Evolutionary conservation across 805 yeast species (phyloP), one percentile per base, ranked within the genome.

Genomic region (Metschnikowia drakensbergensis): DNA sequence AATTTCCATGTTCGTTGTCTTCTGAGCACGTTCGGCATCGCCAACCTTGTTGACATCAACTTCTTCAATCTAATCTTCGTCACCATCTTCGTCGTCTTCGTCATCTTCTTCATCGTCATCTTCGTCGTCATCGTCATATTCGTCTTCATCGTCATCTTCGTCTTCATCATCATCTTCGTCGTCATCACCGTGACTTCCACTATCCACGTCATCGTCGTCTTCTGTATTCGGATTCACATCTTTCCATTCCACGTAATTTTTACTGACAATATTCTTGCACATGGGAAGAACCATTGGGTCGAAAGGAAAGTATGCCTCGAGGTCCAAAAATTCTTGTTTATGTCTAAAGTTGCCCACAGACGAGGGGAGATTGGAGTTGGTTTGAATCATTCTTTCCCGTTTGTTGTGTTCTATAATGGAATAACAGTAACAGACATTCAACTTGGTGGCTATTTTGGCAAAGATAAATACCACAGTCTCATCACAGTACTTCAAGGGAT

Each of bases 241-340:
- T 5, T 68, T 60, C 98, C 98, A 92, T 58, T 90, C 94, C 27
- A 91, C 81, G 46, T 71, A 73, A 50, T 76, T 75, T 5, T 68
- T 73, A 30, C 75, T 71, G 48, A 94, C 68, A 31, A 81, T 63
- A 35, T 68, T 64, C 58, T 83, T 81, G 42, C 88, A 79, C 8
- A 67, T 67, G 39, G 83, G 85, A 53, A 92, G 75, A 44, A 86
- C 80, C 52, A 94, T 67, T 1, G 99, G 99, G 71, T 92, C 98
- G 64, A 88, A 92, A 9, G 99, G 99, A 67, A 92, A 92, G 64
- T 89, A 92, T n/a, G 94, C 90, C 64, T 91, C 97, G 45, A 92
- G 73, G 59, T 89, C 96, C 55, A 87, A 77, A 60, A 88, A 89
- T 61, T 90, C 96, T 61, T 87, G 91, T 59, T 83, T 83, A 47